Percentiles rank a stretch among this genome's conserved stretches.
These are phyloP conservation scores for Podosphaera leucotricha DNA, from an alignment of 2,329 filamentous ascomycete species.

Conservation along the genomic window DNA sequence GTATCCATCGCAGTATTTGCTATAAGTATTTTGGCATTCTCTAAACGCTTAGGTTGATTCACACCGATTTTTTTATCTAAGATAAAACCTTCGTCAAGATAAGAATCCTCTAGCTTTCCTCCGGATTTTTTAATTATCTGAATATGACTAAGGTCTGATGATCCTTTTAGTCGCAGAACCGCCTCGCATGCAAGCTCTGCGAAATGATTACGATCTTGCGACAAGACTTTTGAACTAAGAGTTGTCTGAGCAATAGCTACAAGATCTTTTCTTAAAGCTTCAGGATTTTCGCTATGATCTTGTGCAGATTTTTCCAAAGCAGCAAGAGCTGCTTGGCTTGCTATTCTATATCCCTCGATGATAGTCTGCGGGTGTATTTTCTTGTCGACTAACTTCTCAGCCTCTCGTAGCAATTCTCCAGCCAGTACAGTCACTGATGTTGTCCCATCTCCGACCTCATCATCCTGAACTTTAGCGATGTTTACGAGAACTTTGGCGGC, in stretches of 20 bases:
- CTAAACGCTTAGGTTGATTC: conserved; percentile 89
- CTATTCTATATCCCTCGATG: conserved; percentile 97
- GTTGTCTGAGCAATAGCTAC: conserved; percentile 82
- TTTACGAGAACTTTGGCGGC: conserved; percentile 97
- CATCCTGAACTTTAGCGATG: conserved; percentile 97
- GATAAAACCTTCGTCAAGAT: conserved; percentile 95
- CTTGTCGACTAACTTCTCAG: conserved; percentile 89
- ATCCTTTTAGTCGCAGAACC: conserved; percentile 69
- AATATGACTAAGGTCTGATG: conserved; percentile 86
- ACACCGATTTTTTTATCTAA: conserved; percentile 98
- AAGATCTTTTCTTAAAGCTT: conserved; percentile 74
- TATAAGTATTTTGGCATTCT: conserved; percentile 95
- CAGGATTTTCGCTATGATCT: conserved; percentile 65
- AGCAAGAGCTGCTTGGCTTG: conserved; percentile 64
- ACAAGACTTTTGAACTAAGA: conserved; percentile 87
- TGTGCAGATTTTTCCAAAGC: conserved; percentile 68
- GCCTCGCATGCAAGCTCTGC: conserved; percentile 75
- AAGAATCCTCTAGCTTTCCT: conserved; percentile 91
- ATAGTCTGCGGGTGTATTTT: conserved; percentile 99
- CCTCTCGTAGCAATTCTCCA: conserved; percentile 83
- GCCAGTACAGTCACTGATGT: conserved; percentile 94
- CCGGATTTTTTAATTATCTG: conserved; percentile 99
- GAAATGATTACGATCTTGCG: conserved; percentile 85
- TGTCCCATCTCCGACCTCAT: conserved; percentile 94
- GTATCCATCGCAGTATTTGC: conserved; percentile 99